Conservation (phyloP, 345 rosid genomes). For the Rhodomyrtus tomentosa region DNA sequence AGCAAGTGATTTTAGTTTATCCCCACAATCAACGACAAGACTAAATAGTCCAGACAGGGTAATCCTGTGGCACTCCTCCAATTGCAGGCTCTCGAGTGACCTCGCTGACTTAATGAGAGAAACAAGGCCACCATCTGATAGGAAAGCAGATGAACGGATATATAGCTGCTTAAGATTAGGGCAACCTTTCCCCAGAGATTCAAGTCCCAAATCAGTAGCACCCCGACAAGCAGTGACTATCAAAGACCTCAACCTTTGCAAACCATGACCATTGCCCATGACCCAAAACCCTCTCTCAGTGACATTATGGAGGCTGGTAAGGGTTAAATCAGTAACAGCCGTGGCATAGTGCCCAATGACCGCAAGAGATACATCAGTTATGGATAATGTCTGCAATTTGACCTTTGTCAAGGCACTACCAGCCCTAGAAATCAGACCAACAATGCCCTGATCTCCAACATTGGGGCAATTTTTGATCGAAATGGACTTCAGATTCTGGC, state of each 20-base stretch:
- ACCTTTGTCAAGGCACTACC: conserved; percentile 37
- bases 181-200: conserved; percentile 71
- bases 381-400: conserved; percentile 62
- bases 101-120: conserved; percentile 49
- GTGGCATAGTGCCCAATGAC: conserved; percentile 87
- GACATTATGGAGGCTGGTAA: conserved; percentile 43
- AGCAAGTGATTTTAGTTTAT: conserved; percentile 57
- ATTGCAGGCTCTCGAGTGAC: conserved; percentile 65
- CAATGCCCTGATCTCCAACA: conserved; percentile 86
- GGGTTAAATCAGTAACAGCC: conserved; percentile 57
- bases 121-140: conserved; percentile 75
- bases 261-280: conserved; percentile 81
- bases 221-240: conserved; percentile 59
- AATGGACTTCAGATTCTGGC: conserved; percentile 57
- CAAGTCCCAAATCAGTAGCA: conserved; percentile 65
- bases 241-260: conserved; percentile 66
- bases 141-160: conserved; percentile 35
- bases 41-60: conserved; percentile 83
- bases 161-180: conserved; percentile 59
- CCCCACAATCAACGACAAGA: conserved; percentile 60
- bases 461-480: conserved; percentile 61
- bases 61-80: conserved; percentile 95
- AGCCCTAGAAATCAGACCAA: conserved; percentile 41
- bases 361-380: conserved; percentile 86
- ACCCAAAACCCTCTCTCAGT: conserved; percentile 95